A percentile compares a stretch with the other conserved stretches of the same genome.
Evolutionary conservation across 192 early-diverging fungal genomes (phyloP).

Genomic region (Neocallimastix lanati): DNA sequence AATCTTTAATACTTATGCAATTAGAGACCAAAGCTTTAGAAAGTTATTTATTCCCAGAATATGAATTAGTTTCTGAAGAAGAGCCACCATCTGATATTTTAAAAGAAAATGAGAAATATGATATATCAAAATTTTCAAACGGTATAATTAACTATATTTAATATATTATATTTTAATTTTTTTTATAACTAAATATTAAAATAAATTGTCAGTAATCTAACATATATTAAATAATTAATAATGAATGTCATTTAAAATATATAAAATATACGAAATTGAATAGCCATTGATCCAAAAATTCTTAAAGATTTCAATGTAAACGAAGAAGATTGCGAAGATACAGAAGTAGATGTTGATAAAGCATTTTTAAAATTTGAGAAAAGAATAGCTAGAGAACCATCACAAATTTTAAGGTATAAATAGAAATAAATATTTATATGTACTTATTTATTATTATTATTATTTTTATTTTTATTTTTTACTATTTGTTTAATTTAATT

Average conservation of each 20-base stretch:
- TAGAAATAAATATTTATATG: no score
- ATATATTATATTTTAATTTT: neutral
- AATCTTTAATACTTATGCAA: neutral
- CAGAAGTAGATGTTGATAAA: conserved; percentile 66
- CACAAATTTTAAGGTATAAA: conserved; percentile 68
- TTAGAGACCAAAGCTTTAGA: conserved; percentile 2
- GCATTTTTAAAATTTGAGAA: conserved; percentile 83
- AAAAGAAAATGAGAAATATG: neutral
- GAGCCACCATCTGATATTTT: conserved; percentile 12
- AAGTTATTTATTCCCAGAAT: conserved; percentile 16
- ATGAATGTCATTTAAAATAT: no score
- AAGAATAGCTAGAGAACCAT: conserved; percentile 49
- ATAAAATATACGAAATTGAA: no score
- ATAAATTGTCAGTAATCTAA: neutral
- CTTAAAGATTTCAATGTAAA: neutral
- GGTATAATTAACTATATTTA: conserved; percentile 7
- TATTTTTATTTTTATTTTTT: neutral
- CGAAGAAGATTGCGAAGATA: conserved; percentile 45
- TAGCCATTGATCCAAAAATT: neutral
- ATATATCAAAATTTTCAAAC: neutral
- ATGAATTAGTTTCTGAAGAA: conserved; percentile 27
- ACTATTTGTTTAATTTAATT: neutral
- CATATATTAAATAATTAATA: neutral
- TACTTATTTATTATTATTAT: neutral
- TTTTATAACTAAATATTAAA: no score